Evolutionary conservation across 495 filamentous ascomycete genomes (phyloP).

Genomic region (Penicillium lagena): DNA sequence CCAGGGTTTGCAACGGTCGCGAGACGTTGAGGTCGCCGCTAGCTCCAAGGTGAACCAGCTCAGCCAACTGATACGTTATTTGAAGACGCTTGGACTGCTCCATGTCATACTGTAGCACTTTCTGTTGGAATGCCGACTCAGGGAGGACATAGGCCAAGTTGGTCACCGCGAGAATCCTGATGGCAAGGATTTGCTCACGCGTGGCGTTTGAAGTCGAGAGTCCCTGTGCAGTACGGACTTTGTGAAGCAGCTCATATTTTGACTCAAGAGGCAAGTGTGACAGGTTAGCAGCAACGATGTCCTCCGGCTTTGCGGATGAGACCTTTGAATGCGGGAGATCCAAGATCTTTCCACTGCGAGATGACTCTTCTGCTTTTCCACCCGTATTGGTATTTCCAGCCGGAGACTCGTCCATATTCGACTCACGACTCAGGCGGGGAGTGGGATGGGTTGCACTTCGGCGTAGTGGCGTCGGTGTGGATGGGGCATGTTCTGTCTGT

Average conservation of each 20-base stretch:
- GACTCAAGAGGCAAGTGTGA: slow-evolving; percentile 62
- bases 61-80: slow-evolving; percentile 83
- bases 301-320: slow-evolving; percentile 53
- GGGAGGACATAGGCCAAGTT: slow-evolving; percentile 87
- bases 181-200: slow-evolving; percentile 69
- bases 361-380: slow-evolving; percentile 28
- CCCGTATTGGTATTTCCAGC: slow-evolving; percentile 13
- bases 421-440: slow-evolving; percentile 40
- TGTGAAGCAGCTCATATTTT: slow-evolving; percentile 82
- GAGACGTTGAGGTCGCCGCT: slow-evolving; percentile 63
- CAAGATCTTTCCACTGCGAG: slow-evolving; percentile 52
- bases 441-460: slow-evolving; percentile 48
- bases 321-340: slow-evolving; percentile 66
- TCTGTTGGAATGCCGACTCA: slow-evolving; percentile 73
- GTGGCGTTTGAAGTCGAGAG: slow-evolving; percentile 57
- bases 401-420: slow-evolving; percentile 48
- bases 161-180: slow-evolving; percentile 79
- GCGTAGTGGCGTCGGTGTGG: slow-evolving; percentile 47
- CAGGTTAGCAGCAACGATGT: slow-evolving; percentile 58
- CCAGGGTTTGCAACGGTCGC: slow-evolving; percentile 72
- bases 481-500: slow-evolving; percentile 23
- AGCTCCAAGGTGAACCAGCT: slow-evolving; percentile 71
- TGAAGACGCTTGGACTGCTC: slow-evolving; percentile 90
- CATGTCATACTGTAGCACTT: slow-evolving; percentile 76
- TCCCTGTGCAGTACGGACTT: slow-evolving; percentile 73